Percentiles rank a stretch among this genome's conserved stretches.
phyloP scores from a whole-genome alignment of 345 rosid genomes.

The Eucalyptus sp. region DNA sequence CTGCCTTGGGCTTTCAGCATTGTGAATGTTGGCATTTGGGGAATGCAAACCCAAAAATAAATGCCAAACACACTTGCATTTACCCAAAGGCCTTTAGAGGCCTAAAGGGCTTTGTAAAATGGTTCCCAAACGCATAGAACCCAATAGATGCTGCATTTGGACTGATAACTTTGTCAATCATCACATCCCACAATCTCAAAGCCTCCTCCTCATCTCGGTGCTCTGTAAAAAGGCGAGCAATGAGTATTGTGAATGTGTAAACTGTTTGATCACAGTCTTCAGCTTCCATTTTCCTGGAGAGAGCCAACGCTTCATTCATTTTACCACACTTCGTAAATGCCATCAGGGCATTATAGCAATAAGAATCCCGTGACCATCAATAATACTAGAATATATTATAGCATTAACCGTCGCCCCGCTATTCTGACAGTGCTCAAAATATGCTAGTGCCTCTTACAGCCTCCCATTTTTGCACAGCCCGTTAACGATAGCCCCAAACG shows the following conservation, averaged over 20 bases:
- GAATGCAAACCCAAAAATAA: too few species aligned
- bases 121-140: neutral
- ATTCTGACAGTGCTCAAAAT: conserved; percentile 26
- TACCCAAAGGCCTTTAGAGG: too few species aligned
- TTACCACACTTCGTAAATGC: conserved; percentile 51
- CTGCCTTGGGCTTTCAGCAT: too few species aligned
- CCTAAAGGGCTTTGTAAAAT: too few species aligned
- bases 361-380: conserved; percentile 68
- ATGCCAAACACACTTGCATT: too few species aligned
- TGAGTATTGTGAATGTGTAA: conserved; percentile 67
- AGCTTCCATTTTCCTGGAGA: conserved; percentile 64
- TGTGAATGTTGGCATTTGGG: too few species aligned
- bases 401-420: conserved; percentile 55
- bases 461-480: conserved; percentile 78
- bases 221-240: conserved; percentile 47
- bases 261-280: conserved; percentile 74
- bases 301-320: conserved; percentile 48
- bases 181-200: conserved; percentile 63
- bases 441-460: conserved; percentile 58
- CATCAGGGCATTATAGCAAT: conserved; percentile 74
- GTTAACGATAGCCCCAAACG: conserved; percentile 56
- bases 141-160: conserved; percentile 78
- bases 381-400: conserved; percentile 60
- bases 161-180: conserved; percentile 81
- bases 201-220: conserved; percentile 81